Evolutionary conservation across 225 moss, liverwort and hornwort genomes (phyloP), one percentile per base, ranked within the genome.

Genomic region (Takakia lepidozioides): DNA sequence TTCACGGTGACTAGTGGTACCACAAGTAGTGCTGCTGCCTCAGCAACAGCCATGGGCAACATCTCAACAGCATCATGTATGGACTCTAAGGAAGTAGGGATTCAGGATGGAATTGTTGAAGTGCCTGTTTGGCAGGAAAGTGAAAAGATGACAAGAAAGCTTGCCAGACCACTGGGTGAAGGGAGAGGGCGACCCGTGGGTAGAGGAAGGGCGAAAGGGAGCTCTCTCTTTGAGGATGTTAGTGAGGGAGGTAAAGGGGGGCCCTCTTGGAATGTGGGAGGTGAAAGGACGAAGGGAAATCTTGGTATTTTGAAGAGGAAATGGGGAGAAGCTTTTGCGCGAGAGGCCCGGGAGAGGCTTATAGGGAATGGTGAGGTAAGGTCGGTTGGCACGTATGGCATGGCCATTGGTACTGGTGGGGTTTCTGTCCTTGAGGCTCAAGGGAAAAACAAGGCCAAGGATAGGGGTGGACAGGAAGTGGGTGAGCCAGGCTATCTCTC

Each of bases 31-130:
- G 47, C 64, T 19, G 71, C 71, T 45, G 53, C 54, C 28, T 76
- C 76, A 23, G 64, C 57, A 14, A 68, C 64, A 48, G 71, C 60
- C 60, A 72, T 60, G 14, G 72, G 72, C 42, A 77, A 58, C 51
- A 72, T 72, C 49, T 77, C 72, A 64, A 68, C 64, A 27, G 72
- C 68, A 43, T 72, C 65, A 6, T 65, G 68, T 19, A 32, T 72
- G 68, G 77, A 77, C 25, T 10, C 51, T 42, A 55, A 54, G 58
- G 60, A 72, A 38, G 72, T 68, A 35, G 24, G 51, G 27, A 21
- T 42, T 42, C 35, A 25, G 40, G 46, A 39, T 23, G 52, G 55
- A 47, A 59, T 27, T 48, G 51, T 45, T 1, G 16, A 7, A 26
- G 57, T 54, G 22, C 17, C 49, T 53, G 35, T 48, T 56, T 24